phyloP scores from a whole-genome alignment of 1,284 basidiomycete species.

The Malassezia dermatis region DNA sequence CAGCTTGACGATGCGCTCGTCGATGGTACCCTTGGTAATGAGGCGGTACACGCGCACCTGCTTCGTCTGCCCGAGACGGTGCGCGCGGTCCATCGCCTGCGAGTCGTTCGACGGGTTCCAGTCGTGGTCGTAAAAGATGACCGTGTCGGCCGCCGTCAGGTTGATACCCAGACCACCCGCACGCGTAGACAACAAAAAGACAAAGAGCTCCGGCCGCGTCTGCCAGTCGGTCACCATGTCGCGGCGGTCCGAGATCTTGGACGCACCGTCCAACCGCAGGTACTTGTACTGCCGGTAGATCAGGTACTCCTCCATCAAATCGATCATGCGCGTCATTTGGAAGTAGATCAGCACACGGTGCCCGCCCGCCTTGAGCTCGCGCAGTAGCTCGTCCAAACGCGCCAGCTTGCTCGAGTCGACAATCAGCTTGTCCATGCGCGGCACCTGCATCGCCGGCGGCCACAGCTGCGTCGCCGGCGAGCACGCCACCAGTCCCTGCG shows the following conservation, averaged over 20 bases:
- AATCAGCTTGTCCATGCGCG: conserved; percentile 87
- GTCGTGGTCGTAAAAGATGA: conserved; percentile 96
- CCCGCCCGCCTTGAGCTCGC: conserved; percentile 82
- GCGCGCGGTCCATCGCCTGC: conserved; percentile 98
- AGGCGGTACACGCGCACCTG: conserved; percentile 98
- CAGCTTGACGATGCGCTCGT: conserved; percentile 81
- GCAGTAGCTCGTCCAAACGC: conserved; percentile 72
- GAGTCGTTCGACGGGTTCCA: conserved; percentile 94
- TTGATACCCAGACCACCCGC: conserved; percentile 98
- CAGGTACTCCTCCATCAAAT: conserved; percentile 96
- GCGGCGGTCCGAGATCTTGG: conserved; percentile 85
- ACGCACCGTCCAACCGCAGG: conserved; percentile 83
- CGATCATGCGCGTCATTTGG: conserved; percentile 99
- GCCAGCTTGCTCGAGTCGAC: conserved; percentile 95
- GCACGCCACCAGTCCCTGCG: conserved; percentile 60
- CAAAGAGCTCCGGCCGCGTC: conserved; percentile 60
- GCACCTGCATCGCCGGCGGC: conserved; percentile 75
- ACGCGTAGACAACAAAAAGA: conserved; percentile 70
- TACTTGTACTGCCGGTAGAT: conserved; percentile 98
- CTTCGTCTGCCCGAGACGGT: conserved; percentile 93
- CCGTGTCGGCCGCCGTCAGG: conserved; percentile 82
- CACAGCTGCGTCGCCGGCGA: conserved; percentile 71
- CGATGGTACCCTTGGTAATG: conserved; percentile 92
- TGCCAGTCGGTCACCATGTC: conserved; percentile 99
- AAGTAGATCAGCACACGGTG: conserved; percentile 95